Conservation (phyloP, 306 rosid species). For the Corylus avellana region DNA sequence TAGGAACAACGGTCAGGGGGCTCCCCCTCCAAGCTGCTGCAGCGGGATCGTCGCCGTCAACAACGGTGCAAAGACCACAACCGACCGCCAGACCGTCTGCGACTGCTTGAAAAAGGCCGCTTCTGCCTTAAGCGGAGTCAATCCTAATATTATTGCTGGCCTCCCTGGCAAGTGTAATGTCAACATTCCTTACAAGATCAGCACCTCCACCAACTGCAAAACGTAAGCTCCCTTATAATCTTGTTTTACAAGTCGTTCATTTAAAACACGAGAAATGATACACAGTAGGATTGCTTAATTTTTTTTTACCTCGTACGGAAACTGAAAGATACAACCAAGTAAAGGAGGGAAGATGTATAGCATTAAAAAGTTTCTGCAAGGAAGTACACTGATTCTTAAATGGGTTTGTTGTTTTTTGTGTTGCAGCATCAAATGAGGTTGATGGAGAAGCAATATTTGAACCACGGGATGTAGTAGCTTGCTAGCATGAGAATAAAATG, state of each 20-base stretch:
- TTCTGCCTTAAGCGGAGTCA: background rate
- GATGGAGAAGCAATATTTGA: background rate
- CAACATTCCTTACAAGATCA: slow-evolving; percentile 66
- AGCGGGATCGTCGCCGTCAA: background rate
- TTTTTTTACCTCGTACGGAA: too few relatives aligned
- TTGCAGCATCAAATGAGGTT: background rate
- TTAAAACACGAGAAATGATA: too few relatives aligned
- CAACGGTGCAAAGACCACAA: slow-evolving; percentile 21
- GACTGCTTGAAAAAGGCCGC: slow-evolving; percentile 47
- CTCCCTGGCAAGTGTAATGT: slow-evolving; percentile 48
- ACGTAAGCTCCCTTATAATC: background rate
- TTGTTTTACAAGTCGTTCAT: too few relatives aligned
- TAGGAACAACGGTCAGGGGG: fast-evolving
- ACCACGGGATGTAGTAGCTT: background rate
- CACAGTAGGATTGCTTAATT: too few relatives aligned
- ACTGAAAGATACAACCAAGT: too few relatives aligned
- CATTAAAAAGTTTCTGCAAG: too few relatives aligned
- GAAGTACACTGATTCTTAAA: too few relatives aligned
- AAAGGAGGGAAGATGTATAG: too few relatives aligned
- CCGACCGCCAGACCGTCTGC: slow-evolving; percentile 37
- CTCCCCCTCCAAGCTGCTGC: slow-evolving; percentile 15
- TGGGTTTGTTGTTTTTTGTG: too few relatives aligned
- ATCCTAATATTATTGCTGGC: background rate
- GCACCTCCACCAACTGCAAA: slow-evolving; percentile 56
- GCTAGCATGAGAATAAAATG: background rate